Conservation (phyloP, 768 basidiomycete species). For the Suillus subalutaceus region DNA sequence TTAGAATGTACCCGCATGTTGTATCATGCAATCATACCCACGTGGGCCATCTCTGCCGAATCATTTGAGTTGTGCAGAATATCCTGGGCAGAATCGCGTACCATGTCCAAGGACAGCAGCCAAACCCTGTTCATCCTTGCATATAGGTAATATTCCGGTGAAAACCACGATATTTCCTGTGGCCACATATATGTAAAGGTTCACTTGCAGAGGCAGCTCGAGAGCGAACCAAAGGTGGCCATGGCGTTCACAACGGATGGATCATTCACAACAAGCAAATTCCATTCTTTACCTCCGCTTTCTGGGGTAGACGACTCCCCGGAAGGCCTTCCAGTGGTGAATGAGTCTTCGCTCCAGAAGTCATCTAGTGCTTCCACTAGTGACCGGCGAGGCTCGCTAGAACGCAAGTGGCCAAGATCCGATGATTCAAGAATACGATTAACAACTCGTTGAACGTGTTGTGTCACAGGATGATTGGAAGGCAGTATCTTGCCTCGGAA, state of each 20-base stretch:
- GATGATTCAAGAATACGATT: constrained; percentile 69
- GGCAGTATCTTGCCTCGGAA: constrained; percentile 63
- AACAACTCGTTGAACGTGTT: constrained; percentile 72
- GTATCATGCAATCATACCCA: constrained; percentile 44
- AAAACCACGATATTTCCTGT: constrained; percentile 82
- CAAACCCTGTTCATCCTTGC: constrained; percentile 76
- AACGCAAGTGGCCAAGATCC: constrained; percentile 63
- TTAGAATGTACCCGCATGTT: constrained; percentile 1
- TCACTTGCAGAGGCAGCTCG: background rate
- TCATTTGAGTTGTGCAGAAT: constrained; percentile 8
- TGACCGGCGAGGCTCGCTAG: constrained; percentile 15
- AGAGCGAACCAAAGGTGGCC: constrained; percentile 62
- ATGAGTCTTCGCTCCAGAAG: constrained; percentile 27
- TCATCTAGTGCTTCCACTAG: constrained; percentile 15
- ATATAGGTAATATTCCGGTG: constrained; percentile 84
- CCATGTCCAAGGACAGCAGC: constrained; percentile 88
- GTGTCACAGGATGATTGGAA: constrained; percentile 61
- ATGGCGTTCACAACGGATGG: constrained; percentile 73
- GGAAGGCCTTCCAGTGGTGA: constrained; percentile 9
- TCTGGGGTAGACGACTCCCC: constrained; percentile 17
- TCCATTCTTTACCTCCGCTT: constrained; percentile 48
- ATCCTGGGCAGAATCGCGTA: constrained; percentile 26
- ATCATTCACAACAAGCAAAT: constrained; percentile 80
- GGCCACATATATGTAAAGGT: background rate
- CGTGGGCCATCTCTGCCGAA: constrained; percentile 75